These are phyloP conservation scores for Crotalaria pallida DNA, from an alignment of 306 rosid species.

Conservation along the genomic window DNA sequence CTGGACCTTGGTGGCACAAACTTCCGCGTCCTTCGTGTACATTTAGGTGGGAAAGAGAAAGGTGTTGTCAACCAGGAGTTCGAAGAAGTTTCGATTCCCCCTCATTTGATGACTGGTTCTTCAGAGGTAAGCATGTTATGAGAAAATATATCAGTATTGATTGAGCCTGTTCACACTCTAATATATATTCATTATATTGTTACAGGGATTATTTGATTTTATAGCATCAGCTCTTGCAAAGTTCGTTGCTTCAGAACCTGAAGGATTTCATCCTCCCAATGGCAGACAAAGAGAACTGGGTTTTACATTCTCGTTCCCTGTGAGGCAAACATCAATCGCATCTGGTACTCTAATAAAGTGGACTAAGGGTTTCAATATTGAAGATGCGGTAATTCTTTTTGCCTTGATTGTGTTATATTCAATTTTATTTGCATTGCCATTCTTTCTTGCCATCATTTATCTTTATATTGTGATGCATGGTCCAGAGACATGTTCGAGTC, in stretches of 20 bases:
- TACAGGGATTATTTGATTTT: conserved; percentile 81
- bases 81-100: conserved; percentile 85
- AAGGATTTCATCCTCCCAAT: conserved; percentile 59
- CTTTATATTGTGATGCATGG: conserved; percentile 7
- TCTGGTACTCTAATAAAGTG: conserved; percentile 86
- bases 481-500: not conserved
- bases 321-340: conserved; percentile 73
- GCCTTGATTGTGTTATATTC: conserved; percentile 21
- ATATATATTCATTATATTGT: conserved; percentile 15
- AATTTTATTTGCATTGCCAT: not conserved
- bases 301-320: conserved; percentile 91
- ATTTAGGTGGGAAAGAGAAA: conserved; percentile 68
- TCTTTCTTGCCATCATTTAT: conserved; percentile 6
- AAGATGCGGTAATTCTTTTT: conserved; percentile 48
- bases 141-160: conserved; percentile 1
- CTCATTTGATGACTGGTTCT: conserved; percentile 72
- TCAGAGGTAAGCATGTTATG: conserved; percentile 60
- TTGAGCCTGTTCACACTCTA: conserved; percentile 4
- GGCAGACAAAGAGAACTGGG: conserved; percentile 93
- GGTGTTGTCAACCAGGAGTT: conserved; percentile 56
- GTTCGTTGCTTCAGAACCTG: conserved; percentile 74
- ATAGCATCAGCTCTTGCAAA: conserved; percentile 74
- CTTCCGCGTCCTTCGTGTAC: conserved; percentile 88
- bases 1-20: conserved; percentile 95
- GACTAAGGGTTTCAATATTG: conserved; percentile 89